Base-by-base conservation (phyloP, 257 asterid species). In the Catharanthus roseus region DNA sequence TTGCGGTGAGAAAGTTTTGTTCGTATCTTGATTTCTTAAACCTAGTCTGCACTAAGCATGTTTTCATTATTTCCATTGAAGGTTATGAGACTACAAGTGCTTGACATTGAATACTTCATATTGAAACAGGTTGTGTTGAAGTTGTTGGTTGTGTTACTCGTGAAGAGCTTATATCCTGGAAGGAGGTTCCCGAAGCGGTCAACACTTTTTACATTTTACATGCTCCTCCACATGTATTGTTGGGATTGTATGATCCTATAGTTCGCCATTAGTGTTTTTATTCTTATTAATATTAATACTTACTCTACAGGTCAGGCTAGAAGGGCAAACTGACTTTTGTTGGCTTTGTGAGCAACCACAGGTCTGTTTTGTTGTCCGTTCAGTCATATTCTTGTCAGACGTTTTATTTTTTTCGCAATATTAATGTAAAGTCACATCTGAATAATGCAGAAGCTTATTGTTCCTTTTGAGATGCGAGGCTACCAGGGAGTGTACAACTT, bases 331-430 rank as follows among this genome's bases (percentile, higher is more conserved):
- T 12, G 73, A 88, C 24, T 85, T 85, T 74, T 89, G 96, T 73
- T 93, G 99, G 99, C 96, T 93, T 24, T 93, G 99, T 68, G 96
- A 93, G 89, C 74, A 85, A 66, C 99, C 99, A 47, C 95, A 90
- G 96, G 98, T 90, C 62, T 67, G 9, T 33, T 1, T 36, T 28
- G 2, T 36, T 31, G 5, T 21, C 31, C 69, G 29, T 26, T 3
- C 45, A 16, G 44, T 60, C 58, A 19, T 47, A 36, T 38, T 47
- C 12, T 61, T 15, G 19, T 53, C 51, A 0, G 33, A 29, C 23
- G 31, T 51, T 10, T 16, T n/a, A 15, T 26, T 5, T 2, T 1
- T 24, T 69, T 31, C 31, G 45, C 15, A 31, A 54, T 10, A 10
- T 28, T 18, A 16, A 41, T 24, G n/a, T 2, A 67, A 26, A 26